A percentile compares a stretch with the other conserved stretches of the same genome.
These are phyloP conservation scores for Phalaenopsis aphrodite DNA, from an alignment of 106 monocot species.

Conservation along the genomic window DNA sequence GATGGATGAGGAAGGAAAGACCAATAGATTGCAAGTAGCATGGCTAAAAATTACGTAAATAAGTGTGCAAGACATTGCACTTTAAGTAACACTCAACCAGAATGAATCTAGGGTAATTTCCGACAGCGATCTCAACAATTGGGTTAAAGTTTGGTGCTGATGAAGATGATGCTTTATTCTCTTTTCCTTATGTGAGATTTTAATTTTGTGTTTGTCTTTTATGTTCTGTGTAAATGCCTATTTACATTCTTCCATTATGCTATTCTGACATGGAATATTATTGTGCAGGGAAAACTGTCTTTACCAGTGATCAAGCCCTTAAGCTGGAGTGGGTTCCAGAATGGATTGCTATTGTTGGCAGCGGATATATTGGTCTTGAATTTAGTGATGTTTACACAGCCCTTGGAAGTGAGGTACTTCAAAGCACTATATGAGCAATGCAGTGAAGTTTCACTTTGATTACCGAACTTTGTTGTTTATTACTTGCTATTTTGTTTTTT, in stretches of 20 bases:
- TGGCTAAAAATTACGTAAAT: background rate
- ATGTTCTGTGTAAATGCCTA: background rate
- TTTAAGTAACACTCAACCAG: background rate
- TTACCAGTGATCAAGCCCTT: slow-evolving; percentile 99
- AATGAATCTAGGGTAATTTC: background rate
- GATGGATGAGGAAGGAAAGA: background rate
- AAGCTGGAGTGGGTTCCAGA: slow-evolving; percentile 97
- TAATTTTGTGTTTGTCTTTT: slow-evolving; percentile 1
- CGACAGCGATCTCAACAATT: background rate
- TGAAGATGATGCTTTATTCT: background rate
- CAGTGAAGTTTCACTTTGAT: background rate
- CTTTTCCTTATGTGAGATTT: background rate
- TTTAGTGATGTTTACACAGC: slow-evolving; percentile 99
- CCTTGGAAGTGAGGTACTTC: slow-evolving; percentile 88
- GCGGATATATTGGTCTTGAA: slow-evolving; percentile 99
- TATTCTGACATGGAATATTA: background rate
- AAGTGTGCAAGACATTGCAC: background rate
- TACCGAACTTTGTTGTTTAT: background rate
- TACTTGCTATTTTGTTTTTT: background rate
- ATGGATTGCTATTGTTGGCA: slow-evolving; percentile 96
- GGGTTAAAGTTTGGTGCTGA: background rate
- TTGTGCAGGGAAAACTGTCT: slow-evolving; percentile 85
- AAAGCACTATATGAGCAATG: background rate
- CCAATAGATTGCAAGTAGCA: background rate
- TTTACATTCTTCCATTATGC: background rate